These are phyloP conservation scores for Aspergillus tamarii DNA, from an alignment of 2,329 filamentous ascomycete genomes.

Conservation along the genomic window DNA sequence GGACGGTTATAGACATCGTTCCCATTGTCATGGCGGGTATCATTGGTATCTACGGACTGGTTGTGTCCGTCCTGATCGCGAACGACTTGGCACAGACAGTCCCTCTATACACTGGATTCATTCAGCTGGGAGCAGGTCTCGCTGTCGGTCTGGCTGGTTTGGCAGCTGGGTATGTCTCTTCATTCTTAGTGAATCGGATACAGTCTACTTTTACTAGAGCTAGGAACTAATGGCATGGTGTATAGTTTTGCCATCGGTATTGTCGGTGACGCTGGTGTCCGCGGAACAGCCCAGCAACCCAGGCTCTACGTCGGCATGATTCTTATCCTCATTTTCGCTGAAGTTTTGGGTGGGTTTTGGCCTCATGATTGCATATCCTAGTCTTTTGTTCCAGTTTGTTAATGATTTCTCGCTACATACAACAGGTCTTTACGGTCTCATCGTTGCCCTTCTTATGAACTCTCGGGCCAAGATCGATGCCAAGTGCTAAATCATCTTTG, in stretches of 20 bases:
- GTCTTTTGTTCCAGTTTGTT: background rate
- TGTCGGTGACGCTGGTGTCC: constrained; percentile 63
- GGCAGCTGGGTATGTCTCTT: constrained; percentile 63
- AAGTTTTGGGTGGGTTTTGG: constrained; percentile 83
- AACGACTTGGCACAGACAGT: constrained; percentile 73
- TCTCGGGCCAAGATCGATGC: constrained; percentile 74
- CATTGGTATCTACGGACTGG: constrained; percentile 96
- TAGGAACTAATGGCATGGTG: constrained; percentile 18
- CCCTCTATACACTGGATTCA: constrained; percentile 79
- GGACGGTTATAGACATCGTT: constrained; percentile 75
- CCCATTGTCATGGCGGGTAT: constrained; percentile 99
- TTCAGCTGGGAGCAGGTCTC: constrained; percentile 82
- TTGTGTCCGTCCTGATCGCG: constrained; percentile 85
- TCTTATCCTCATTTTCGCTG: constrained; percentile 98
- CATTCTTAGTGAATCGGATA: background rate
- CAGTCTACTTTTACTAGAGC: background rate
- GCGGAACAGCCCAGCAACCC: constrained; percentile 56
- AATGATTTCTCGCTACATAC: background rate
- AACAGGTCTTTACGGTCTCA: constrained; percentile 94
- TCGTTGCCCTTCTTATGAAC: constrained; percentile 99
- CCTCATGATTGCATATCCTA: background rate
- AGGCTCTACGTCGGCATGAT: constrained; percentile 94
- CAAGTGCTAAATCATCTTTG: constrained; percentile 55
- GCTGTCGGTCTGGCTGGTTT: constrained; percentile 81
- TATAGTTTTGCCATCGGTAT: constrained; percentile 79